Evolutionary conservation across 2,329 filamentous ascomycete genomes (phyloP).

Genomic region (Mariannaea sp.): DNA sequence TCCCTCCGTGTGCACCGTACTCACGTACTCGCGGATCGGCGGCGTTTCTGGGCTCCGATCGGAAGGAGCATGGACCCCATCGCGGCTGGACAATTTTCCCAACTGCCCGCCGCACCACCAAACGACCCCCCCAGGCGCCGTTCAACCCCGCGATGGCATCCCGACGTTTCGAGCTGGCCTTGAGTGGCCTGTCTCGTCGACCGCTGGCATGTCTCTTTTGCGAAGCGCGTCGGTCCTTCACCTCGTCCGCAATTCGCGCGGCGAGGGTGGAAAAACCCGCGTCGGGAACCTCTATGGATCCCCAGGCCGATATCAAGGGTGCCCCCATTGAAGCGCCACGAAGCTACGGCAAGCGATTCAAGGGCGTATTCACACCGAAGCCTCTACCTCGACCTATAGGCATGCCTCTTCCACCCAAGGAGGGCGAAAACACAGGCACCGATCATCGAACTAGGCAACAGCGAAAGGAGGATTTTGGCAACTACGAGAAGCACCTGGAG

Average conservation of each 20-base stretch:
- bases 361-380: constrained; percentile 60
- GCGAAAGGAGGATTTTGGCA: constrained; percentile 77
- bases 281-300: constrained; percentile 44
- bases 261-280: constrained; percentile 43
- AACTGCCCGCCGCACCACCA: constrained; percentile 9
- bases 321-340: constrained; percentile 62
- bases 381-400: constrained; percentile 78
- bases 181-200: constrained; percentile 39
- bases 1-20: constrained; percentile 27
- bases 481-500: constrained; percentile 83
- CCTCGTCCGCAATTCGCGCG: constrained; percentile 46
- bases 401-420: constrained; percentile 70
- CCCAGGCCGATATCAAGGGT: constrained; percentile 47
- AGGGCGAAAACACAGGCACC: constrained; percentile 81
- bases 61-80: constrained; percentile 8
- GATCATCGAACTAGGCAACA: constrained; percentile 70
- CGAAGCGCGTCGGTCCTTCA: constrained; percentile 56
- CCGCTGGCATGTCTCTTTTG: constrained; percentile 54
- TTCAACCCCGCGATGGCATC: constrained; percentile 38
- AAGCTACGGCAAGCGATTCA: constrained; percentile 60
- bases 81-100: constrained; percentile 30
- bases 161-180: constrained; percentile 40
- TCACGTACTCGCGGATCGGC: constrained; percentile 24
- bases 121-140: constrained; percentile 17
- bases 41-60: constrained; percentile 22